Evolutionary conservation across 306 rosid genomes (phyloP).

Genomic region (Pterocarpus macrocarpus): DNA sequence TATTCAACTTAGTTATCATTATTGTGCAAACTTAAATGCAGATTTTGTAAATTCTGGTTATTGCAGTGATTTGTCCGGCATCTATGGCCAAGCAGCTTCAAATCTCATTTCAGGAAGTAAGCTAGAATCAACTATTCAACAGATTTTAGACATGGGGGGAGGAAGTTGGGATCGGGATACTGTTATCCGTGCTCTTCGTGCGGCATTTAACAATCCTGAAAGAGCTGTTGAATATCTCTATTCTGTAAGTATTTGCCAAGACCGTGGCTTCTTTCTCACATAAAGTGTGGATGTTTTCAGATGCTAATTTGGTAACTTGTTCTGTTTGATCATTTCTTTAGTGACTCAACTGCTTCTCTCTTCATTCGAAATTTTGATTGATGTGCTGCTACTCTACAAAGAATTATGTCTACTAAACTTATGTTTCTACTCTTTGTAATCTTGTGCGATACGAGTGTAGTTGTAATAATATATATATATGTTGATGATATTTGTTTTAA

Average conservation of each 20-base stretch:
- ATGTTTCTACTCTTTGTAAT: slow-evolving; percentile 16
- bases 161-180: slow-evolving; percentile 92
- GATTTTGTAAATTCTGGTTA: slow-evolving; percentile 42
- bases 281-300: slow-evolving; percentile 21
- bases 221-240: slow-evolving; percentile 91
- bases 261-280: not conserved
- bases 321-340: slow-evolving; percentile 27
- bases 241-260: slow-evolving; percentile 67
- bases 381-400: slow-evolving; percentile 5
- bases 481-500: not conserved
- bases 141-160: slow-evolving; percentile 85
- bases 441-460: too few relatives aligned
- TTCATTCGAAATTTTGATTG: slow-evolving; percentile 7
- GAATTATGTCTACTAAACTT: not conserved
- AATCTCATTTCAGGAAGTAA: slow-evolving; percentile 70
- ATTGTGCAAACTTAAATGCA: slow-evolving; percentile 24
- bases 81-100: slow-evolving; percentile 74
- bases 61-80: slow-evolving; percentile 63
- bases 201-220: slow-evolving; percentile 90
- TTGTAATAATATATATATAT: not conserved
- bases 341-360: not conserved
- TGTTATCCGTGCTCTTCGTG: slow-evolving; percentile 81
- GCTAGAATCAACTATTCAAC: slow-evolving; percentile 72
- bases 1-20: not conserved
- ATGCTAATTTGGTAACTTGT: slow-evolving; percentile 29